Evolutionary conservation across 108 stramenopile genomes (phyloP), one percentile per base, ranked within the genome.

Genomic region (Ochromonas danica): DNA sequence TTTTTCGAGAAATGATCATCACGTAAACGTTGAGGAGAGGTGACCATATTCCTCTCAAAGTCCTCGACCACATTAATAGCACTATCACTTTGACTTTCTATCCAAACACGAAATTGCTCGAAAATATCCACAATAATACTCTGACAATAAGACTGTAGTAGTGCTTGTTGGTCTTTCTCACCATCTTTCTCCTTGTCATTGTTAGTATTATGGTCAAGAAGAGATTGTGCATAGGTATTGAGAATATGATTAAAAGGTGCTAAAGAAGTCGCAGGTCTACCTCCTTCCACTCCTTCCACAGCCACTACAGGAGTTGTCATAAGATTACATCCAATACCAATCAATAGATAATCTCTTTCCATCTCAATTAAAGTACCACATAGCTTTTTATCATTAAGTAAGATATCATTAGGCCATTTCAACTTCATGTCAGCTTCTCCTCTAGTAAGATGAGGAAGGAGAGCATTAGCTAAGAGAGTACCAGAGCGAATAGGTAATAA

Each of bases 351-450:
- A 22, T 57, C 51, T 10, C 22, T 22, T 57, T 57, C 1, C 71
- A 39, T 28, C 41, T 79, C 79, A 33, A 79, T 42, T 2, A 79
- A 42, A 1, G 71, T 39, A 35, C 79, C 79, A 2, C 40, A 1
- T 25, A 79, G 41, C 67, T 79, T 79, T 42, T 70, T 39, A 28
- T 70, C 67, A 33, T 79, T 40, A 10, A 79, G 0, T 1, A 79
- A 45, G 1, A 79, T 42, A 36, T 79, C 79, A 38, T 79, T 79
- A 6, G 79, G 79, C 79, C 79, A 79, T 67, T 79, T 79, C 42
- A 79, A 42, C 0, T 14, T 31, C 0, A 63, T 0, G 10, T 57
- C 51, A 57, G 51, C 10, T 17, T 10, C 10, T 10, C 17, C 17
- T 17, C 22, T 22, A 57, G 51, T 17, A 57, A 57, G 17, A 57